phyloP scores from a whole-genome alignment of 106 monocot genomes.

The Allium cepa region DNA sequence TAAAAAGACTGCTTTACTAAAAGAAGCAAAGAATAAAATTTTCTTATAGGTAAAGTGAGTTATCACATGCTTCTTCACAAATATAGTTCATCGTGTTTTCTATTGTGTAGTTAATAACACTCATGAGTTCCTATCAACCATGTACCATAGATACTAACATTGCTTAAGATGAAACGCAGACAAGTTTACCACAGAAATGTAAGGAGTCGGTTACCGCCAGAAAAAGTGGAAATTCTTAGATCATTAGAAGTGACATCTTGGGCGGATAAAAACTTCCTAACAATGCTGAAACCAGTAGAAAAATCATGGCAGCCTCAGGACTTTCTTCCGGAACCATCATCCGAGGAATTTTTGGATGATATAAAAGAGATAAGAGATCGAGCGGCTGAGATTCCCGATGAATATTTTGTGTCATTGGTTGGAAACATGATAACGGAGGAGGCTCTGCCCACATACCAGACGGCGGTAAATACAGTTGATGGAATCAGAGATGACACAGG shows the following conservation, averaged over 20 bases:
- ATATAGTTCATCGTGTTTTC: no score
- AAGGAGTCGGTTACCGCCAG: conserved; percentile 4
- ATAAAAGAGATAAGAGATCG: conserved; percentile 3
- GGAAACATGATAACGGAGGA: conserved; percentile 23
- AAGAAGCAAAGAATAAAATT: no score
- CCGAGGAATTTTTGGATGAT: conserved; percentile 7
- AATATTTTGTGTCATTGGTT: conserved; percentile 8
- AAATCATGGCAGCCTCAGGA: conserved; percentile 18
- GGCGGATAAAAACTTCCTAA: conserved; percentile 15
- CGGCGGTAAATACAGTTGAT: neutral
- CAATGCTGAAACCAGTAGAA: conserved; percentile 14
- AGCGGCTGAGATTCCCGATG: conserved; percentile 8
- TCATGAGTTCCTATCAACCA: no score
- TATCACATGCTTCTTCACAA: no score
- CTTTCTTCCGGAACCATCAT: conserved; percentile 7
- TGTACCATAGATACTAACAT: no score
- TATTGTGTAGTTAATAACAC: no score
- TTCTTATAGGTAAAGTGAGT: no score
- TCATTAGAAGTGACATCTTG: conserved; percentile 1
- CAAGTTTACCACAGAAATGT: no score
- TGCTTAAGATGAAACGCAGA: no score
- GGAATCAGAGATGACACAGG: conserved; percentile 1
- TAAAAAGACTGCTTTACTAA: no score
- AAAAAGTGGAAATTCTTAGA: conserved; percentile 6
- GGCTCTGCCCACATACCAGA: conserved; percentile 16